These are phyloP conservation scores for Sphaerulina musiva DNA, from an alignment of 2,329 filamentous ascomycete genomes.

Conservation along the genomic window DNA sequence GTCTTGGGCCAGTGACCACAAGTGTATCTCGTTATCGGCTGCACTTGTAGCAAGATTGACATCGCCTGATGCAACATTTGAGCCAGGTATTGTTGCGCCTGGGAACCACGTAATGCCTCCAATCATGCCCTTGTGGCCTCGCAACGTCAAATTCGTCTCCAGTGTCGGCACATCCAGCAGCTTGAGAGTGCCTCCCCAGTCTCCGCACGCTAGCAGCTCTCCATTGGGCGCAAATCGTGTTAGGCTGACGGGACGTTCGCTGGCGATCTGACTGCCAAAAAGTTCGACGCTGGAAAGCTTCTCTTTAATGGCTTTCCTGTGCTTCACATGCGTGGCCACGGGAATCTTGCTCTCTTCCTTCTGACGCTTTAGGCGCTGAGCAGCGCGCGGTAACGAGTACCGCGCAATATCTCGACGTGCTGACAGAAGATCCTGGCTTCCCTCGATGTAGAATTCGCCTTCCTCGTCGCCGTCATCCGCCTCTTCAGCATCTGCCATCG, in stretches of 20 bases:
- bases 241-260: constrained; percentile 85
- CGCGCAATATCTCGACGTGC: constrained; percentile 72
- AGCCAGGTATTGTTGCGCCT: constrained; percentile 64
- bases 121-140: constrained; percentile 82
- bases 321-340: constrained; percentile 82
- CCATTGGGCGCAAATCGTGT: constrained; percentile 84
- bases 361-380: constrained; percentile 68
- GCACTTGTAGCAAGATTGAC: constrained; percentile 88
- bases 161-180: constrained; percentile 77
- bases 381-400: constrained; percentile 78
- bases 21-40: constrained; percentile 76
- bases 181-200: constrained; percentile 86
- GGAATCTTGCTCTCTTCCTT: constrained; percentile 75
- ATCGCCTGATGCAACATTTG: constrained; percentile 59
- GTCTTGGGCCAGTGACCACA: constrained; percentile 85
- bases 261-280: constrained; percentile 87
- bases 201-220: constrained; percentile 77
- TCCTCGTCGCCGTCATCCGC: constrained; percentile 67
- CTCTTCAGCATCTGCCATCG: constrained; percentile 53
- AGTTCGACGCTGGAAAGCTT: constrained; percentile 76
- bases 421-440: constrained; percentile 64
- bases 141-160: constrained; percentile 65
- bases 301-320: constrained; percentile 83
- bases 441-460: constrained; percentile 92
- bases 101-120: constrained; percentile 89